Percentiles rank a stretch among this genome's conserved stretches.
Evolutionary conservation across 1,284 basidiomycete species (phyloP).

Genomic region (Bjerkandera adusta): DNA sequence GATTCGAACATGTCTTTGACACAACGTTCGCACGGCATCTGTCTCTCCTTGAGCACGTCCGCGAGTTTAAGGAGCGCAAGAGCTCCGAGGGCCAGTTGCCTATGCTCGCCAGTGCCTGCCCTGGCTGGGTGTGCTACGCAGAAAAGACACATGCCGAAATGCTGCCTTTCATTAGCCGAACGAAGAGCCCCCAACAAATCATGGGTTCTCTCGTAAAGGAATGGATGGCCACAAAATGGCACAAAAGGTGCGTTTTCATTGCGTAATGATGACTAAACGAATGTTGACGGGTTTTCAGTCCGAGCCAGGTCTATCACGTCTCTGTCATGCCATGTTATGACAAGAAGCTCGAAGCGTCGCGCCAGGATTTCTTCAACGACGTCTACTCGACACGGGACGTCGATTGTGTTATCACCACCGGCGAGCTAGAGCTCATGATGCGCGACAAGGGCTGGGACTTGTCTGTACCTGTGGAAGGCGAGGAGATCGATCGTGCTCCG

Average conservation of each 20-base stretch:
- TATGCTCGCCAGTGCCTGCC: conserved; percentile 95
- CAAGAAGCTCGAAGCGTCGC: conserved; percentile 97
- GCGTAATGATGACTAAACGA: background rate
- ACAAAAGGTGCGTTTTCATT: conserved; percentile 53
- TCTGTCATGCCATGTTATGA: conserved; percentile 99
- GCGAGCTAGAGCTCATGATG: conserved; percentile 89
- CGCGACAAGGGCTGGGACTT: conserved; percentile 82
- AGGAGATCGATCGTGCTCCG: conserved; percentile 29
- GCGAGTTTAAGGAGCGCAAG: conserved; percentile 80
- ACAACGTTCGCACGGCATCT: conserved; percentile 94
- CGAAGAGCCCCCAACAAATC: conserved; percentile 92
- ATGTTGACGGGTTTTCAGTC: conserved; percentile 39
- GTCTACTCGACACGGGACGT: conserved; percentile 84
- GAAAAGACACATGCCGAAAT: conserved; percentile 97
- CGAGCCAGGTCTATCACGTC: conserved; percentile 90
- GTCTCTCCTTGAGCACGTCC: conserved; percentile 77
- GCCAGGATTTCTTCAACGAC: conserved; percentile 86
- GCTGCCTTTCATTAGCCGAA: conserved; percentile 84
- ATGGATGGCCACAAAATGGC: conserved; percentile 69
- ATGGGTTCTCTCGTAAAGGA: conserved; percentile 93
- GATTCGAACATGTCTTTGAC: conserved; percentile 83
- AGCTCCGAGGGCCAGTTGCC: conserved; percentile 52
- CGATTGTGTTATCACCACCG: conserved; percentile 97
- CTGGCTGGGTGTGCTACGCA: conserved; percentile 99
- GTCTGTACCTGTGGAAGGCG: conserved; percentile 48